Base-by-base conservation (phyloP, 306 rosid genomes). In the Vigna nakashimae region DNA sequence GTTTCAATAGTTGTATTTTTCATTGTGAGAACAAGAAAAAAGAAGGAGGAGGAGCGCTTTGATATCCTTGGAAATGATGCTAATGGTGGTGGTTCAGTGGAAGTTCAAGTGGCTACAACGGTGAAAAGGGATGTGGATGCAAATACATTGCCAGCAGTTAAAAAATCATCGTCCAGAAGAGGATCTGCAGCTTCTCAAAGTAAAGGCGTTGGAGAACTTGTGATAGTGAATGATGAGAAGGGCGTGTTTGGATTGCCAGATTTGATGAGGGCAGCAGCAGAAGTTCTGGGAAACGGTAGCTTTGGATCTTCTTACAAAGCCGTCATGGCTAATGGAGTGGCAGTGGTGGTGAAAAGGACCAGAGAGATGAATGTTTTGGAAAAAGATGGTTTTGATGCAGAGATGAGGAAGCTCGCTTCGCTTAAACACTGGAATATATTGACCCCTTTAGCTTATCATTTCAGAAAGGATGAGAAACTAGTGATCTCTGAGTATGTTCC, bases 281-380 rank as follows among this genome's bases (percentile, higher is more conserved):
- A 92, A 60, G 97, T 94, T 14, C 84, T 94, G 9, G 93, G 96
- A 28, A 88, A 84, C 69, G 96, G 98, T 17, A 84, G 86, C 17
- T 73, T 86, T 62, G 94, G 96, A 17, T 94, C 94, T 1, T 87
- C 96, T 38, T 94, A 94, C 73, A 94, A 90, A 82, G 97, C 96
- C 11, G 86, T 90, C 15, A 83, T 94, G 91, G 80, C 82, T 13
- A 90, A 92, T 80, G 97, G 97, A 30, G 76, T 89, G 10, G 86
- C 96, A 4, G 97, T 94, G 68, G 97, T 89, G 36, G 98, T 90
- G 71, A 94, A 94, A 81, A 89, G 98, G 82, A 87, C 86, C 17
- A 86, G 84, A 60, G 97, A 89, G 56, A 84, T 92, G 90, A 94
- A 84, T 82, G 79, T 81, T 8, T 67, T 88, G 53, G 90, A 81